phyloP scores from a whole-genome alignment of 176 grass and related monocot species.

The Triticum dicoccoides region DNA sequence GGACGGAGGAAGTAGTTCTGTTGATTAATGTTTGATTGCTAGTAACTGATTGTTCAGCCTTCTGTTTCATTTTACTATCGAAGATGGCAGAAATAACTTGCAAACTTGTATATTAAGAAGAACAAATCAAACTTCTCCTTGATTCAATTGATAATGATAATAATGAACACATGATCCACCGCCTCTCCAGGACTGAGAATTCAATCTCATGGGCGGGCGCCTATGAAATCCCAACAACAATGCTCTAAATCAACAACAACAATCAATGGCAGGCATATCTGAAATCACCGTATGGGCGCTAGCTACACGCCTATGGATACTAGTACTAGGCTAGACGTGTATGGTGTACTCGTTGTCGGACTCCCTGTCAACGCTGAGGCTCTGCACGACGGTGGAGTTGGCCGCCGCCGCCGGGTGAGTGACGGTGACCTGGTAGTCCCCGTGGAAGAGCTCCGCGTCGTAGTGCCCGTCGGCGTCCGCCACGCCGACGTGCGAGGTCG shows the following conservation, averaged over 20 bases:
- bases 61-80: neutral
- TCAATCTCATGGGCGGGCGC: slow-evolving; percentile 40
- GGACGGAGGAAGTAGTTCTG: neutral
- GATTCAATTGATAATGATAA: neutral
- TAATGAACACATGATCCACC: slow-evolving; percentile 23
- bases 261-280: slow-evolving; percentile 3
- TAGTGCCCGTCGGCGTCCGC: slow-evolving; percentile 54
- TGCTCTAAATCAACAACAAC: slow-evolving; percentile 23
- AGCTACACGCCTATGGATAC: neutral
- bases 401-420: slow-evolving; percentile 37
- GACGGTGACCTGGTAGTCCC: slow-evolving; percentile 69
- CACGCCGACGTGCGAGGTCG: slow-evolving; percentile 10
- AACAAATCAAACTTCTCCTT: slow-evolving; percentile 31
- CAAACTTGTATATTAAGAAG: slow-evolving; percentile 13
- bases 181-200: slow-evolving; percentile 46
- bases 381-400: slow-evolving; percentile 54
- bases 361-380: slow-evolving; percentile 48
- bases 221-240: slow-evolving; percentile 7
- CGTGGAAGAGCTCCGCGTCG: slow-evolving; percentile 59
- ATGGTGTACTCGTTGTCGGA: slow-evolving; percentile 46
- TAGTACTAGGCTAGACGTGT: slow-evolving; percentile 31
- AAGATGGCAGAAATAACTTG: neutral
- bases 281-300: neutral
- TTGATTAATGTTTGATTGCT: neutral
- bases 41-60: neutral